A percentile compares a stretch with the other conserved stretches of the same genome.
phyloP scores from a whole-genome alignment of 1,284 basidiomycete species.

The Hemileia vastatrix region DNA sequence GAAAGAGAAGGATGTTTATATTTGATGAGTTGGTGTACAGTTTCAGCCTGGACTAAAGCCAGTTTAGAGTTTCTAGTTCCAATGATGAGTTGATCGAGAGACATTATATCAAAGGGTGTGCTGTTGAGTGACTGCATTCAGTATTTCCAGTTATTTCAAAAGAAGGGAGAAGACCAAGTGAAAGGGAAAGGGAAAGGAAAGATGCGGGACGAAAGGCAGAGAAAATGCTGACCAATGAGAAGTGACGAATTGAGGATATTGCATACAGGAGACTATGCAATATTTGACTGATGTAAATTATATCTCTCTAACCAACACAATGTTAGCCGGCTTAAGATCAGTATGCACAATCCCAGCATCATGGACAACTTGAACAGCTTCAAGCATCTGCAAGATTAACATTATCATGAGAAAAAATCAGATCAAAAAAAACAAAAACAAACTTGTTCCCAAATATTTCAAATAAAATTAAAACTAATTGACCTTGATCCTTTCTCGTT shows the following conservation, averaged over 20 bases:
- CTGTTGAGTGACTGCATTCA: too few relatives aligned
- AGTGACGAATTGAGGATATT: too few relatives aligned
- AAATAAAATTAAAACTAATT: slow-evolving; percentile 80
- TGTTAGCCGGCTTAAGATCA: slow-evolving; percentile 91
- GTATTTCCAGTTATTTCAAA: too few relatives aligned
- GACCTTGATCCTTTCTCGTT: slow-evolving; percentile 69
- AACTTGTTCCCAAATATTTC: slow-evolving; percentile 91
- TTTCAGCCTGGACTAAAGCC: slow-evolving; percentile 74
- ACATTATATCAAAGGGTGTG: too few relatives aligned
- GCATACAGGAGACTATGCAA: too few relatives aligned
- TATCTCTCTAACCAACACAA: slow-evolving; percentile 85
- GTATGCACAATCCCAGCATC: slow-evolving; percentile 94
- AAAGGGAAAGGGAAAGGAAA: too few relatives aligned
- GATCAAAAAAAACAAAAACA: slow-evolving; percentile 28
- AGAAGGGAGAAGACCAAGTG: too few relatives aligned
- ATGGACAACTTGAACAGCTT: slow-evolving; percentile 89
- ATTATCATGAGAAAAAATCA: not conserved
- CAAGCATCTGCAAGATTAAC: slow-evolving; percentile 61
- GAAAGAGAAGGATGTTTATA: slow-evolving; percentile 48
- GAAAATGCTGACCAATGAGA: too few relatives aligned
- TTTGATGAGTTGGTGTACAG: slow-evolving; percentile 56
- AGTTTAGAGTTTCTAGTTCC: slow-evolving; percentile 78
- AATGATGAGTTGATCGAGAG: too few relatives aligned
- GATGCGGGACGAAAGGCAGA: too few relatives aligned
- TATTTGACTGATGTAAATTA: too few relatives aligned